These are phyloP conservation scores for Cladophialophora exuberans DNA, from an alignment of 2,329 filamentous ascomycete genomes.

Conservation along the genomic window DNA sequence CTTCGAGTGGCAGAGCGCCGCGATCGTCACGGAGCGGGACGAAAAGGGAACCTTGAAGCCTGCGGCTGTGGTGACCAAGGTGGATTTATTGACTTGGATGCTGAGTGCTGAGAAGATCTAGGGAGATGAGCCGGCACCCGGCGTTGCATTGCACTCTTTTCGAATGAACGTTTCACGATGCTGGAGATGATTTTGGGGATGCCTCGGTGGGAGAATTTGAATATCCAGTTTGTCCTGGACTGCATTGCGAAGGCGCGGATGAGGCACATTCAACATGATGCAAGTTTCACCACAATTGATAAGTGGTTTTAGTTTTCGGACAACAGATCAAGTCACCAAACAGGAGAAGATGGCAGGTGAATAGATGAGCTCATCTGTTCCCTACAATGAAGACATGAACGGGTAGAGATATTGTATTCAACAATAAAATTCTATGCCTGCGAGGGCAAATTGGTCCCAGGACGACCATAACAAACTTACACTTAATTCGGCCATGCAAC, in stretches of 20 bases:
- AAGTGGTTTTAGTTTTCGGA: background rate
- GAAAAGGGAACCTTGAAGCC: slow-evolving; percentile 68
- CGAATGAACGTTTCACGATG: too few species aligned
- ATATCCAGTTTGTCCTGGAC: too few species aligned
- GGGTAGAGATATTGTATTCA: background rate
- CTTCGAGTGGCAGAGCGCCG: slow-evolving; percentile 88
- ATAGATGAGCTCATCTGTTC: too few species aligned
- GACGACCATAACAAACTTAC: background rate
- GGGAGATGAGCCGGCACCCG: too few species aligned
- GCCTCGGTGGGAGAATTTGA: too few species aligned
- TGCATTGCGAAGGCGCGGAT: background rate
- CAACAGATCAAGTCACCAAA: background rate
- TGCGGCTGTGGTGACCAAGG: slow-evolving; percentile 86
- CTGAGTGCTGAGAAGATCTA: slow-evolving; percentile 62
- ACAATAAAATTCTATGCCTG: slow-evolving; percentile 5
- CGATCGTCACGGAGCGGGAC: slow-evolving; percentile 82
- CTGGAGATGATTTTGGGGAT: too few species aligned
- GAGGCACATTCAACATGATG: slow-evolving; percentile 2
- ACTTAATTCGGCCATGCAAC: background rate
- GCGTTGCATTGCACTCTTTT: too few species aligned
- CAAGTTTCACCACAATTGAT: background rate
- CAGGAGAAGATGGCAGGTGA: background rate
- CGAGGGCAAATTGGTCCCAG: background rate
- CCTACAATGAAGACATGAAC: background rate
- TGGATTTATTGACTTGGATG: slow-evolving; percentile 91